phyloP scores from a whole-genome alignment of 2,329 filamentous ascomycete genomes.

The Dactylellina parvicollis region DNA sequence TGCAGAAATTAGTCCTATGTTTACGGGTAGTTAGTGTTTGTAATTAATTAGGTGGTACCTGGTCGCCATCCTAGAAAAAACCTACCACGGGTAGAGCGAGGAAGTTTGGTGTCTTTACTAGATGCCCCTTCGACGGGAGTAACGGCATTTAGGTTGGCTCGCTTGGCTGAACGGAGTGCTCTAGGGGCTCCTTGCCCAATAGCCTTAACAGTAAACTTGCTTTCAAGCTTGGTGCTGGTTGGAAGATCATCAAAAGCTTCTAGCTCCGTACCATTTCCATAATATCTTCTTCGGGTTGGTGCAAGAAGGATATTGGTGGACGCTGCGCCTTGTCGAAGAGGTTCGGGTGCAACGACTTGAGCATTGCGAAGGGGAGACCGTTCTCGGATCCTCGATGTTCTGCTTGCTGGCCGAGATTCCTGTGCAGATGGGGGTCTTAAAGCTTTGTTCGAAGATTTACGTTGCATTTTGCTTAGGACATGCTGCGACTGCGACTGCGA shows the following conservation, averaged over 20 bases:
- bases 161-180: constrained; percentile 69
- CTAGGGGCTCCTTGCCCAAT: constrained; percentile 74
- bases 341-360: constrained; percentile 56
- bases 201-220: constrained; percentile 82
- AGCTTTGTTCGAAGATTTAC: constrained; percentile 76
- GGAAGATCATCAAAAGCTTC: constrained; percentile 95
- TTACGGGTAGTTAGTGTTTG: neutral
- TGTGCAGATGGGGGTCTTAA: constrained; percentile 67
- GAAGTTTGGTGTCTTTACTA: constrained; percentile 36
- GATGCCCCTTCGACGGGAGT: constrained; percentile 74
- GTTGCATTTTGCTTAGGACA: constrained; percentile 74
- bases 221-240: constrained; percentile 83
- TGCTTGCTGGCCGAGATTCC: constrained; percentile 63
- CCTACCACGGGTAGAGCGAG: constrained; percentile 40
- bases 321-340: constrained; percentile 63
- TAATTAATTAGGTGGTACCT: neutral
- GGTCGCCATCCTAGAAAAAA: neutral
- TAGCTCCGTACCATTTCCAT: constrained; percentile 91
- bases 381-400: constrained; percentile 54
- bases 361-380: constrained; percentile 57
- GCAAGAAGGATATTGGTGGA: constrained; percentile 77
- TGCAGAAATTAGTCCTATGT: constrained; percentile 19
- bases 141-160: constrained; percentile 67
- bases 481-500: constrained; percentile 81
- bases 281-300: constrained; percentile 75